A percentile compares a stretch with the other conserved stretches of the same genome.
Evolutionary conservation across 2,329 filamentous ascomycete genomes (phyloP).

Genomic region (Pseudocercospora fijiensis): DNA sequence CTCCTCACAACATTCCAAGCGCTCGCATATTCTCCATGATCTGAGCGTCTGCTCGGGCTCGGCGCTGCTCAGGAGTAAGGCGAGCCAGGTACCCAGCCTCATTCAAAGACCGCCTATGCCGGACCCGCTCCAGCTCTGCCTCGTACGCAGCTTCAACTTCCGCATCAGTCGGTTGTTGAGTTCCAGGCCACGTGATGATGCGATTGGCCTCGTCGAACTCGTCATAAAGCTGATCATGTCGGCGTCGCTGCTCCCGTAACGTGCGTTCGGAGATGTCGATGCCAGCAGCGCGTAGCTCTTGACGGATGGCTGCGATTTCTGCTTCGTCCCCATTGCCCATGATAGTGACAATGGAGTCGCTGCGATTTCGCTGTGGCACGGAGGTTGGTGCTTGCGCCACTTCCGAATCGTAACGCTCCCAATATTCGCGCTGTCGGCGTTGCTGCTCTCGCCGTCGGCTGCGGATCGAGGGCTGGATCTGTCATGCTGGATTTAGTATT

Average conservation of each 20-base stretch:
- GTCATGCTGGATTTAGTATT: neutral
- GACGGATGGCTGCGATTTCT: slow-evolving; percentile 1
- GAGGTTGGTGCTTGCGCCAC: neutral
- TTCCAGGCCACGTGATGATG: neutral
- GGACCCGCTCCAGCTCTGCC: slow-evolving; percentile 1
- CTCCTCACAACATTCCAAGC: neutral
- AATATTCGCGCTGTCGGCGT: neutral
- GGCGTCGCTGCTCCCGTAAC: slow-evolving; percentile 9
- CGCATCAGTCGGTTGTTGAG: neutral
- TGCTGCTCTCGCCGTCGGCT: neutral
- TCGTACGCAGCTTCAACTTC: slow-evolving; percentile 5
- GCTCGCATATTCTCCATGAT: slow-evolving; percentile 1
- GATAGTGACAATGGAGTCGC: slow-evolving; percentile 7
- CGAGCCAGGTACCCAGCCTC: neutral
- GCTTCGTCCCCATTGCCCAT: slow-evolving; percentile 16
- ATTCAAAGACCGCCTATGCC: neutral
- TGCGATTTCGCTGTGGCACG: neutral
- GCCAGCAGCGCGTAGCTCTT: neutral
- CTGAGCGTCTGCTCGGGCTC: neutral
- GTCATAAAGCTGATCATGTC: neutral
- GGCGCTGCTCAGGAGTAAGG: neutral
- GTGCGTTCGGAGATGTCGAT: slow-evolving; percentile 12
- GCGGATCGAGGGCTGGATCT: neutral
- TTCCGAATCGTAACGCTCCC: neutral
- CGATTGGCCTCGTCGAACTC: neutral